phyloP scores from a whole-genome alignment of 75 land plant genomes.

The Pinus tabuliformis region DNA sequence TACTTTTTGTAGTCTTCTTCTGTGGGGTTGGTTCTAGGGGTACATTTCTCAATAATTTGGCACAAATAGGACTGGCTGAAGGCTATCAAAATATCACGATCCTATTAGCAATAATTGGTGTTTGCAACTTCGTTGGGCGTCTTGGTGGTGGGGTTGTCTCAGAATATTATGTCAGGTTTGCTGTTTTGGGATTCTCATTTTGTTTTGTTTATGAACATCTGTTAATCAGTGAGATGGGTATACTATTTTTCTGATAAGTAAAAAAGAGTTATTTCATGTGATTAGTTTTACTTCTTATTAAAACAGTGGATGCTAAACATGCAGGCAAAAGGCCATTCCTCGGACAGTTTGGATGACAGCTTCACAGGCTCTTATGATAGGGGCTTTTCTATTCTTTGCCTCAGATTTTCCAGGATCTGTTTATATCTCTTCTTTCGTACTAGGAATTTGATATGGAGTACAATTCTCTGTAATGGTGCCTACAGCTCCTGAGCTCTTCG shows the following conservation, averaged over 20 bases:
- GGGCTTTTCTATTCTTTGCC: constrained; percentile 30
- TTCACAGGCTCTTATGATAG: constrained; percentile 32
- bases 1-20: constrained; percentile 43
- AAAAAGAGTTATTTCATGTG: too few relatives aligned
- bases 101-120: constrained; percentile 36
- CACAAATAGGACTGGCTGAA: constrained; percentile 48
- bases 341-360: constrained; percentile 41
- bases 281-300: too few relatives aligned
- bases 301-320: background rate
- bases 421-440: constrained; percentile 24
- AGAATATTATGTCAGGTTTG: constrained; percentile 29
- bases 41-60: constrained; percentile 41
- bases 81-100: constrained; percentile 40
- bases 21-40: constrained; percentile 52
- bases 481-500: constrained; percentile 51
- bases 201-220: background rate
- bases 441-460: constrained; percentile 48
- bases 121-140: constrained; percentile 46
- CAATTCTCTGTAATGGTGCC: constrained; percentile 46
- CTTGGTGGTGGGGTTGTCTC: constrained; percentile 41
- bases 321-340: constrained; percentile 38
- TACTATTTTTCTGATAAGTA: too few relatives aligned
- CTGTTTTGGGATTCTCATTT: background rate
- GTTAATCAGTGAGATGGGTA: too few relatives aligned
- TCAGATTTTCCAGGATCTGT: constrained; percentile 35